Conservation (phyloP, 2,329 filamentous ascomycete genomes). For the Aspergillus clavatus region DNA sequence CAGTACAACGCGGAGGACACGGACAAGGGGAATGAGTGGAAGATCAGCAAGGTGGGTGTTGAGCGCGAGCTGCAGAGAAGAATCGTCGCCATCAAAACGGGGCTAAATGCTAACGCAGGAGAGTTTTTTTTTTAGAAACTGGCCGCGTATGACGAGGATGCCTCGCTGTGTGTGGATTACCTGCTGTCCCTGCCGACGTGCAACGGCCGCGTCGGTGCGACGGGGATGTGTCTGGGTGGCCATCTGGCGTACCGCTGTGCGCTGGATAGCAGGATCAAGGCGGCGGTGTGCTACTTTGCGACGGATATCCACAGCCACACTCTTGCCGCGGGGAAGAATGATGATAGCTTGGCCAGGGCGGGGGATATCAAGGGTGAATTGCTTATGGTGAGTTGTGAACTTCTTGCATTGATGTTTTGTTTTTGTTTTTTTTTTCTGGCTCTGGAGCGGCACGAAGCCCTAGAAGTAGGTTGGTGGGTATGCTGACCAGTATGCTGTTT, state of each 20-base stretch:
- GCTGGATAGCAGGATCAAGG: conserved; percentile 70
- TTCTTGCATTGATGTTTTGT: not conserved
- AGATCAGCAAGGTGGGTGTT: conserved; percentile 65
- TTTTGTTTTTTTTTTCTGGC: too few relatives aligned
- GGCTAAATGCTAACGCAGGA: too few relatives aligned
- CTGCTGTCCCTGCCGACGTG: conserved; percentile 71
- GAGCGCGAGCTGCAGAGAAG: too few relatives aligned
- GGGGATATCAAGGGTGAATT: conserved; percentile 70
- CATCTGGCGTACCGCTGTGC: conserved; percentile 72
- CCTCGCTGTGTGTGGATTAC: conserved; percentile 61
- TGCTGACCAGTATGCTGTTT: not conserved
- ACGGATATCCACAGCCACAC: conserved; percentile 82
- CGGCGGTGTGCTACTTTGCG: conserved; percentile 82
- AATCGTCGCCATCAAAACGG: too few relatives aligned
- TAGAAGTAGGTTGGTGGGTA: not conserved
- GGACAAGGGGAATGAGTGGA: conserved; percentile 80
- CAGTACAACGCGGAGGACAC: conserved; percentile 85
- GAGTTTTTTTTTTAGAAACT: conserved; percentile 68
- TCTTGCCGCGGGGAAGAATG: conserved; percentile 63
- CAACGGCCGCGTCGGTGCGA: conserved; percentile 72
- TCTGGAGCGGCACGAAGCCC: too few relatives aligned
- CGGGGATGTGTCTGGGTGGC: conserved; percentile 90
- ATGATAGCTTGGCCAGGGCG: conserved; percentile 59
- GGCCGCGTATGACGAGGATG: conserved; percentile 79
- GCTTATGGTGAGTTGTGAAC: conserved; percentile 54